Evolutionary conservation across 176 grass and related monocot species (phyloP).

Genomic region (Ampelocalamus luodianensis): DNA sequence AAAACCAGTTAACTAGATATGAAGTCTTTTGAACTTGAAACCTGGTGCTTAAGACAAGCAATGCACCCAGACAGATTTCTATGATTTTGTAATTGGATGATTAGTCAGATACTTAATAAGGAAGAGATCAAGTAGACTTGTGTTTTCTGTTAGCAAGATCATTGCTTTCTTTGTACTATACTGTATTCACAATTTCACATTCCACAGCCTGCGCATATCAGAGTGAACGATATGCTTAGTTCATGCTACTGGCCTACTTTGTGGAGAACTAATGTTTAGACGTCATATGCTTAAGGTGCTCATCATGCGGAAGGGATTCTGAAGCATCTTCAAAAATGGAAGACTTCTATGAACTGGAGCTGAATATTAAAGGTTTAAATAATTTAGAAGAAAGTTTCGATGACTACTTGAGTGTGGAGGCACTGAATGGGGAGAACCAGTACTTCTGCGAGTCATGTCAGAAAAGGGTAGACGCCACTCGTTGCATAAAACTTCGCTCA

Average conservation of each 20-base stretch:
- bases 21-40: conserved; percentile 12
- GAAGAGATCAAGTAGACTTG: conserved; percentile 3
- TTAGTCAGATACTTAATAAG: not conserved
- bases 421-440: conserved; percentile 89
- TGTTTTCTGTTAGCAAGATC: not conserved
- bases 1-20: not conserved
- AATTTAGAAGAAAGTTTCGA: conserved; percentile 92
- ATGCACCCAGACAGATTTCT: conserved; percentile 2
- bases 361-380: conserved; percentile 97
- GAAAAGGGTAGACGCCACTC: conserved; percentile 86
- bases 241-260: conserved; percentile 29
- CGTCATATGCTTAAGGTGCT: conserved; percentile 72
- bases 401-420: conserved; percentile 87
- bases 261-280: conserved; percentile 36
- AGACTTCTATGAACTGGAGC: conserved; percentile 95
- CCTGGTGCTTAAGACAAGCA: conserved; percentile 20
- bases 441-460: conserved; percentile 89
- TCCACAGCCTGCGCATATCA: not conserved
- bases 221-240: conserved; percentile 15
- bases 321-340: conserved; percentile 97
- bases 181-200: conserved; percentile 21
- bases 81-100: conserved; percentile 25
- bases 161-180: conserved; percentile 8
- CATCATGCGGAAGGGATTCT: conserved; percentile 86
- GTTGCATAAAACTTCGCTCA: conserved; percentile 85